Base-by-base conservation (phyloP, 768 basidiomycete genomes). In the Nevesoporus exiguus region DNA sequence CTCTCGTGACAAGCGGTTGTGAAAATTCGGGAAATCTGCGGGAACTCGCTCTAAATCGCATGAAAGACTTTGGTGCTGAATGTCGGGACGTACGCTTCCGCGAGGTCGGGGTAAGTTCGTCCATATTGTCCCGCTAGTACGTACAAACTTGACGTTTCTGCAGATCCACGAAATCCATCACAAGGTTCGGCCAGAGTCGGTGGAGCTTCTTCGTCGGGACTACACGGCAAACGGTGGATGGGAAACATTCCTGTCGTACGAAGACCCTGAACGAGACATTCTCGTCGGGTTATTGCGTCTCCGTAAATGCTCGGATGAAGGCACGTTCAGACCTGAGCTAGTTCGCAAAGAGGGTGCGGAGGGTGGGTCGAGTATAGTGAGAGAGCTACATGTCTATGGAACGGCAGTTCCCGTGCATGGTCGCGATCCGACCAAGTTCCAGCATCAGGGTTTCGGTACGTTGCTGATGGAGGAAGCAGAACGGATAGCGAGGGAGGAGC, bases 181-280 rank as follows among this genome's bases (percentile, higher is more conserved):
- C 76, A 95, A 96, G 74, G 92, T 98, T 43, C 84, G 94, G 21
- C 95, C 95, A 55, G 91, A 96, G 69, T 88, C 91, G 15, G 90
- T 97, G 48, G 97, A 99, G 71, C 85, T 99, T 5, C 84, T 99
- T 31, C 83, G 97, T 54, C 80, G 97, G 37, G 97, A 99, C 69
- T 99, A 99, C 70, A 76, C 89, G 3, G 97, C 97, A 29, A 99
- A 98, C 66, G 96, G 95, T 7, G 95, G 97, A 43, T 99, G 97
- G 97, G 97, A 99, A 74, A 98, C 97, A 2, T 99, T 99, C 81
- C 75, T 99, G 6, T 96, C 95, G 27, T 99, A 98, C 67, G 97
- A 99, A 74, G 97, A 99, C 69, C 96, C 97, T 7, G 93, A 94
- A 71, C 84, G 83, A 50, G 97, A 99, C 65, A 98, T 99, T 69